Base-by-base conservation (phyloP, 257 asterid genomes). In the Scutellaria minor region DNA sequence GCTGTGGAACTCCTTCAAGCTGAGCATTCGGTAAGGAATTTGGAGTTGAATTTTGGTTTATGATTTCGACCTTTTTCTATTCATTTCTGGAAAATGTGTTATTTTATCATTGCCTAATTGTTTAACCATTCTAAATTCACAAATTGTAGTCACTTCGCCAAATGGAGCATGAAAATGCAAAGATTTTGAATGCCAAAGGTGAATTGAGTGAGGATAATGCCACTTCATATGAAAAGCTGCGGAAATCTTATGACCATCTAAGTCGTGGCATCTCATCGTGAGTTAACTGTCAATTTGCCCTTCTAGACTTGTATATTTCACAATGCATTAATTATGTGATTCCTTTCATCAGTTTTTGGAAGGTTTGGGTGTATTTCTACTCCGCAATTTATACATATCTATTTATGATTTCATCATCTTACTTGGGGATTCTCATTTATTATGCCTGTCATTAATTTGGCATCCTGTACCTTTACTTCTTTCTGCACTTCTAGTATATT, bases 131-230 rank as follows among this genome's bases (percentile, higher is more conserved):
- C 64, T 65, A n/a, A 55, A 58, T 71, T 66, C 71, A 56, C 64
- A 11, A 50, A 63, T 67, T 72, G 77, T 51, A 95, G 98, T 87
- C 94, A 40, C 98, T 95, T 83, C 94, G 96, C 80, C 97, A 90
- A 84, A 86, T 95, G 96, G 99, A 95, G 90, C 95, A 85, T 72
- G 99, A 95, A 80, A 95, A 95, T 81, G 92, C 92, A 3, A 95
- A 95, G 91, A 87, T 84, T 75, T 75, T 95, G 84, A 90, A 93
- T 83, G 96, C 99, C 55, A 95, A 92, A 84, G 99, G 99, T 73
- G 99, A 92, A 86, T 80, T 95, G 73, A 88, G 87, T 48, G 99
- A 95, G 78, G 99, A 95, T 80, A 90, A 80, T 80, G 90, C 96
- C 64, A 75, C 94, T 56, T 82, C 96, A 46, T 95, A 95, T 63